Percentiles rank a stretch among this genome's conserved stretches.
Evolutionary conservation across 148 eudicot species (phyloP).

Genomic region (Silene uniflora): DNA sequence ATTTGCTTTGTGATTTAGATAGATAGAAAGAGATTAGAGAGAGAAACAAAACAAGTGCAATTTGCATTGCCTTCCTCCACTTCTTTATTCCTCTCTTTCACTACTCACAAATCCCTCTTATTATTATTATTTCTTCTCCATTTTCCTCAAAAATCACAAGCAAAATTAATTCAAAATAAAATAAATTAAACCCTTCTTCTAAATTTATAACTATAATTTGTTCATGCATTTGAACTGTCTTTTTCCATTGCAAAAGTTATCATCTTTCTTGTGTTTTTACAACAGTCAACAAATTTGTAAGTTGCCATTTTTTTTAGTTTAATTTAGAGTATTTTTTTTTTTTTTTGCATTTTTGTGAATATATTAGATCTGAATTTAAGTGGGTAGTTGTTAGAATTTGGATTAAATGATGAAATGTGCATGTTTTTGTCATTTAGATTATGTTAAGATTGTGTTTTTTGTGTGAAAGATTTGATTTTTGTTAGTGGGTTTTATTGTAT

Average conservation of each 20-base stretch:
- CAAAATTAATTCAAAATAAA: not conserved
- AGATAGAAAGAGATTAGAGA: not conserved
- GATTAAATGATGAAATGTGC: conserved; percentile 9
- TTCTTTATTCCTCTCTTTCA: conserved; percentile 3
- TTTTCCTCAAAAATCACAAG: not conserved
- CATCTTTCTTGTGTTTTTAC: not conserved
- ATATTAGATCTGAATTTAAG: conserved; percentile 26
- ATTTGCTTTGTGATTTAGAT: conserved; percentile 26
- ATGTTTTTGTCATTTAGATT: conserved; percentile 27
- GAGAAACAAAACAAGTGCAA: conserved; percentile 4
- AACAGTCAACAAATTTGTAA: not conserved
- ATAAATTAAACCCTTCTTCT: not conserved
- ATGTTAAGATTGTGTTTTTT: conserved; percentile 15
- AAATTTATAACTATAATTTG: no score
- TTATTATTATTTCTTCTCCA: not conserved
- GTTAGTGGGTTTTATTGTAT: conserved; percentile 1
- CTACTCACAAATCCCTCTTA: not conserved
- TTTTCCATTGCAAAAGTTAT: not conserved
- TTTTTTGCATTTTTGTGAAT: conserved; percentile 3
- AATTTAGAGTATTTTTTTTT: not conserved
- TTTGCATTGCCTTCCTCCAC: not conserved
- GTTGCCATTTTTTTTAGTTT: conserved; percentile 1
- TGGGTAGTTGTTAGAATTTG: conserved; percentile 12
- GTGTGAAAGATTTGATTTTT: not conserved
- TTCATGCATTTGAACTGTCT: conserved; percentile 16